Conservation (phyloP, 257 asterid species). For the Solanum tarapatanum region DNA sequence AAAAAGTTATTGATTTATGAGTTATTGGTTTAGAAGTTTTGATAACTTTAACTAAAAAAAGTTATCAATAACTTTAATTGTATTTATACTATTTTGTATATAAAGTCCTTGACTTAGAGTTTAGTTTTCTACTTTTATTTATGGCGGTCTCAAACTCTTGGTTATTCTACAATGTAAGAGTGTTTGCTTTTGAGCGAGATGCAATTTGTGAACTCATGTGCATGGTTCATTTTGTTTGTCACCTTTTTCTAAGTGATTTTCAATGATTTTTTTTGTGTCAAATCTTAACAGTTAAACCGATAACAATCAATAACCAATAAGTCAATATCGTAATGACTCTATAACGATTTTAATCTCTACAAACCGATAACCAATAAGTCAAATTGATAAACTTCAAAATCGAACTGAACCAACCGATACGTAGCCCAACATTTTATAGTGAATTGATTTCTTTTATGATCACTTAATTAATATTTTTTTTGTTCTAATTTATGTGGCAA, state of each 20-base stretch:
- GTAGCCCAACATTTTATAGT: background rate
- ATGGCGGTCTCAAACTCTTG: background rate
- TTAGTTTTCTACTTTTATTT: background rate
- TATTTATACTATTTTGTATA: too few relatives aligned
- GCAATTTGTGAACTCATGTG: background rate
- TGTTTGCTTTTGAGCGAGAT: background rate
- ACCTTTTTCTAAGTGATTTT: background rate
- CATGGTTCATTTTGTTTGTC: too few relatives aligned
- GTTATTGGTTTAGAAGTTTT: background rate
- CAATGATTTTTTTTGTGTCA: background rate
- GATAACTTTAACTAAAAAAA: too few relatives aligned
- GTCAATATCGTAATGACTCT: background rate
- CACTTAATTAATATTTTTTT: background rate
- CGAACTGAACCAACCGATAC: fast-evolving
- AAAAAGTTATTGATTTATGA: background rate
- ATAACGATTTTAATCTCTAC: background rate
- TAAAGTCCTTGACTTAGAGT: background rate
- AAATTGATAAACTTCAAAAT: too few relatives aligned
- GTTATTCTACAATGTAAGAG: background rate
- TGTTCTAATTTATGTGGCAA: background rate
- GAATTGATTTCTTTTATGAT: background rate
- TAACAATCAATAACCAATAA: too few relatives aligned
- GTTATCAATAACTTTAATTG: too few relatives aligned
- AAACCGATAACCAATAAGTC: background rate
- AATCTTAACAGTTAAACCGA: too few relatives aligned